Percentiles rank a stretch among this genome's conserved stretches.
Evolutionary conservation across 345 rosid species (phyloP).

Genomic region (Syzygium aromaticum): DNA sequence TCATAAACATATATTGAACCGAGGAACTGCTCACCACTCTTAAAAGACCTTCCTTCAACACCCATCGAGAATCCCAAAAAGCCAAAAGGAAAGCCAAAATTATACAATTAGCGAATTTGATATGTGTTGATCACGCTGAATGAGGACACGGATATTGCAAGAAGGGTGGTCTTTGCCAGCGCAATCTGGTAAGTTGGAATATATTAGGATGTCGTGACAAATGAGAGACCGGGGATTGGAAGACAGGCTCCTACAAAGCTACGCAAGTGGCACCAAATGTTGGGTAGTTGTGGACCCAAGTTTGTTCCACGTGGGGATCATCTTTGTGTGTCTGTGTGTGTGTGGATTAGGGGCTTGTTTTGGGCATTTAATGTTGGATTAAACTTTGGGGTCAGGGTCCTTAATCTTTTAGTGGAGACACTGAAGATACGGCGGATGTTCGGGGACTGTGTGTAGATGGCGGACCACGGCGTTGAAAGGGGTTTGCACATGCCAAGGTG

Average conservation of each 20-base stretch:
- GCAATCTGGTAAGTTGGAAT: neutral
- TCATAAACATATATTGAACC: neutral
- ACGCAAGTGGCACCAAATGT: conserved; percentile 1
- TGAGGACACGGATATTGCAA: neutral
- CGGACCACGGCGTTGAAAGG: conserved; percentile 36
- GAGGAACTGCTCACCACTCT: neutral
- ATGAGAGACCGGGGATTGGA: neutral
- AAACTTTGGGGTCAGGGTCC: neutral
- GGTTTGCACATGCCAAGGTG: conserved; percentile 13
- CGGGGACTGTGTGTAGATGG: conserved; percentile 23
- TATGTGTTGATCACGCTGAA: neutral
- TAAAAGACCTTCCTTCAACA: neutral
- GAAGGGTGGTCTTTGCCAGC: neutral
- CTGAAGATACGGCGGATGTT: conserved; percentile 39
- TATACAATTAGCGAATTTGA: neutral
- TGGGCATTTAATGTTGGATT: neutral
- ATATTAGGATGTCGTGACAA: neutral
- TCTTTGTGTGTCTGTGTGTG: neutral
- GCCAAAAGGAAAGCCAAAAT: neutral
- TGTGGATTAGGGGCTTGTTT: neutral
- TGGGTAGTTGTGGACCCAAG: conserved; percentile 10
- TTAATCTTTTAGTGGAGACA: conserved; percentile 9
- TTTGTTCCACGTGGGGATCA: conserved; percentile 10
- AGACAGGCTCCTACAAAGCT: neutral
- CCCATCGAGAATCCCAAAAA: neutral